These are phyloP conservation scores for Dalbergia cochinchinensis DNA, from an alignment of 306 rosid species.

Conservation along the genomic window DNA sequence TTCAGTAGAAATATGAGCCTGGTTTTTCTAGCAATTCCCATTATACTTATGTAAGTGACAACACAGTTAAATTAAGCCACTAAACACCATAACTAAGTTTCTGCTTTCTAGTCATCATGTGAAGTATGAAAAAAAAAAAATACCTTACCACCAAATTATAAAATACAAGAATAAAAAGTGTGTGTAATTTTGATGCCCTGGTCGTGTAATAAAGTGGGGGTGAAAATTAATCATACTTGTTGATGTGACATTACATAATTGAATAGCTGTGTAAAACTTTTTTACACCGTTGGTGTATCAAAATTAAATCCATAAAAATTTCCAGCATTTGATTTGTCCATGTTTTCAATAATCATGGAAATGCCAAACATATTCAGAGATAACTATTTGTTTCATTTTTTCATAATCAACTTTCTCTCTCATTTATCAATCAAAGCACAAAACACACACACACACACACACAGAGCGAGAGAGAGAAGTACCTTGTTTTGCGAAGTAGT, in stretches of 20 bases:
- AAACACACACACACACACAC: not conserved
- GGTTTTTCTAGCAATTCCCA: not conserved
- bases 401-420: not conserved
- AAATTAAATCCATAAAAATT: no score
- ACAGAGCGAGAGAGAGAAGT: not conserved
- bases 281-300: no score
- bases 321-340: not conserved
- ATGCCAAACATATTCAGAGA: not conserved
- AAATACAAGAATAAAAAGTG: no score
- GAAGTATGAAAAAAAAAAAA: not conserved
- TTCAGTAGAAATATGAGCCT: not conserved
- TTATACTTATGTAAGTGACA: not conserved
- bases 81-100: not conserved
- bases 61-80: no score
- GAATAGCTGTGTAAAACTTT: no score
- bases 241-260: no score
- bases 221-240: no score
- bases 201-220: no score
- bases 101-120: not conserved
- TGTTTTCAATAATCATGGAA: not conserved
- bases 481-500: constrained; percentile 48
- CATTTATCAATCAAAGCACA: constrained; percentile 1
- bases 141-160: not conserved
- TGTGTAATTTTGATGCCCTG: no score
- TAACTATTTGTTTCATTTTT: not conserved